These are phyloP conservation scores for Fusarium sp. DNA, from an alignment of 2,329 filamentous ascomycete species.

Conservation along the genomic window DNA sequence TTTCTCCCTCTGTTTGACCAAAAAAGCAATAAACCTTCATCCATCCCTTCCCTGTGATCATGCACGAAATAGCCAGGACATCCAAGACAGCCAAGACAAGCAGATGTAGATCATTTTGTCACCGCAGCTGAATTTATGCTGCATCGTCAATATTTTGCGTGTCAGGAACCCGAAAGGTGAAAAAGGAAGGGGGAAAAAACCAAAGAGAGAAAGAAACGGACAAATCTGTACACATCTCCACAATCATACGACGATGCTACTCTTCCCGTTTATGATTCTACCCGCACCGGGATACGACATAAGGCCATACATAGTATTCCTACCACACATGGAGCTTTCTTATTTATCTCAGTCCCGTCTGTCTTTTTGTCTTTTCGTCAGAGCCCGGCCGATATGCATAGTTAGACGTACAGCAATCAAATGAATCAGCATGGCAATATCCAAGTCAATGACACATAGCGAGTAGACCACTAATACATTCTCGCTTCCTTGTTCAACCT, in stretches of 20 bases:
- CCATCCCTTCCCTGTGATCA: conserved; percentile 17
- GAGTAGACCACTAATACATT: not conserved
- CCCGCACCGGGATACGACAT: conserved; percentile 1
- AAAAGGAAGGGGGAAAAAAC: not conserved
- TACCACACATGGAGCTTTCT: not conserved
- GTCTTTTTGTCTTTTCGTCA: not conserved
- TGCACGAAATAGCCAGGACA: conserved; percentile 22
- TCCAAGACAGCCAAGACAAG: conserved; percentile 21
- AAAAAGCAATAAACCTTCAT: conserved; percentile 35
- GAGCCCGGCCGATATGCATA: not conserved
- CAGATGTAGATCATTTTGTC: conserved; percentile 21
- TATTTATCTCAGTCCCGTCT: not conserved
- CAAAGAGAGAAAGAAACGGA: not conserved
- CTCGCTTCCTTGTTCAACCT: conserved; percentile 11
- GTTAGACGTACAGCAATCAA: conserved; percentile 2
- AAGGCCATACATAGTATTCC: conserved; percentile 2
- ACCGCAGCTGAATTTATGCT: not conserved
- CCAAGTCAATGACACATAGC: not conserved
- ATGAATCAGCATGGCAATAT: not conserved
- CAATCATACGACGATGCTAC: conserved; percentile 29
- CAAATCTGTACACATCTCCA: conserved; percentile 13
- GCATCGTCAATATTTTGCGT: not conserved
- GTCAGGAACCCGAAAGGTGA: not conserved
- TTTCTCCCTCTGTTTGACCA: conserved; percentile 12
- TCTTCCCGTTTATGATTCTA: not conserved